phyloP scores from a whole-genome alignment of 2,329 filamentous ascomycete species.

The Aspergillus ruber region DNA sequence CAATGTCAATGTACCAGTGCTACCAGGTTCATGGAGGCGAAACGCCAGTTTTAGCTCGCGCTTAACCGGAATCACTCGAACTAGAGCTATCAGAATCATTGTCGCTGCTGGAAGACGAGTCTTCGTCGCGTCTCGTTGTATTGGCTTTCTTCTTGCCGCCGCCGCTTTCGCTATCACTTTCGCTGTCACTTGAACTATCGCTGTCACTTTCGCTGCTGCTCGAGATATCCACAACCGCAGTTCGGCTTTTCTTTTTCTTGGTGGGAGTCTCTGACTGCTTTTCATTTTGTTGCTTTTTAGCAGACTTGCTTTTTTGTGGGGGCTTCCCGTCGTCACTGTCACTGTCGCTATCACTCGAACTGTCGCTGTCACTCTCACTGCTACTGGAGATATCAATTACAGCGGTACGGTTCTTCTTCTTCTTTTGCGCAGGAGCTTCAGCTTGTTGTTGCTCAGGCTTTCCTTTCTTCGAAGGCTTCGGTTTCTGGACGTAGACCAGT shows the following conservation, averaged over 20 bases:
- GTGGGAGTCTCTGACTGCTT: not conserved
- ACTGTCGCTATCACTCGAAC: constrained; percentile 20
- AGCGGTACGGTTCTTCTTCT: constrained; percentile 39
- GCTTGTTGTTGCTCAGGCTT: constrained; percentile 14
- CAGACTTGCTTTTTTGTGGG: not conserved
- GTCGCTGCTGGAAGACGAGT: constrained; percentile 9
- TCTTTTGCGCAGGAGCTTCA: constrained; percentile 20
- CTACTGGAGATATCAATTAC: constrained; percentile 38
- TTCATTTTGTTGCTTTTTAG: not conserved
- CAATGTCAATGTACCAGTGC: not conserved
- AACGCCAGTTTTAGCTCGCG: not conserved
- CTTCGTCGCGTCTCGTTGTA: constrained; percentile 1
- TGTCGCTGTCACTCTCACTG: constrained; percentile 31
- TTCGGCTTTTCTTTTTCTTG: constrained; percentile 8
- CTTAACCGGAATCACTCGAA: not conserved
- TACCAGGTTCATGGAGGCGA: not conserved
- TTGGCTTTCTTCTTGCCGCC: constrained; percentile 9
- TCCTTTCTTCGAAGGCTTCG: constrained; percentile 18
- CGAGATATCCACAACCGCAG: constrained; percentile 8
- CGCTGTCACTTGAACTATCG: constrained; percentile 14
- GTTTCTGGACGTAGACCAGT: constrained; percentile 21
- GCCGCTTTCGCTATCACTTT: constrained; percentile 19
- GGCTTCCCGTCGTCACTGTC: constrained; percentile 18
- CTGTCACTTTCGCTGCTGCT: constrained; percentile 13
- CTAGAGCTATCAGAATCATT: constrained; percentile 2